phyloP scores from a whole-genome alignment of 2,329 filamentous ascomycete species.

The Pseudogymnoascus sp. region DNA sequence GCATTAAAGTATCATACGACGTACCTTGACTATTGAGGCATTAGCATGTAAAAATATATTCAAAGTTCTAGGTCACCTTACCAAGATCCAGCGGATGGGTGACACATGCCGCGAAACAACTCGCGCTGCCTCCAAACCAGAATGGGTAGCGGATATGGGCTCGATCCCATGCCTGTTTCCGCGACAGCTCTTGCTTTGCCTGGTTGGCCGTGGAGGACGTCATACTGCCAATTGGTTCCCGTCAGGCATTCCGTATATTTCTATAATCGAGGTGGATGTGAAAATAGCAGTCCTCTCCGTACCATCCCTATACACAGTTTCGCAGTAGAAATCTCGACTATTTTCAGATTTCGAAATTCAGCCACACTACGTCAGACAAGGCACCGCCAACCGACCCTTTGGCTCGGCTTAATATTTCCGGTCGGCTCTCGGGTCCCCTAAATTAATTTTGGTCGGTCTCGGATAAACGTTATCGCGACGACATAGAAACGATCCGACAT shows the following conservation, averaged over 20 bases:
- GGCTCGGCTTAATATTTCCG: neutral
- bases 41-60: conserved; percentile 16
- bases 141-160: conserved; percentile 55
- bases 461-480: neutral
- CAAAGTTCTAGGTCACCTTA: conserved; percentile 39
- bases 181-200: conserved; percentile 17
- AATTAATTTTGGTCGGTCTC: neutral
- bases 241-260: conserved; percentile 22
- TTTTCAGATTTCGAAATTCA: conserved; percentile 9
- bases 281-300: neutral
- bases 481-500: neutral
- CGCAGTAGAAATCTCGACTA: neutral
- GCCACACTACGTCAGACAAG: conserved; percentile 7
- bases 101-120: conserved; percentile 80
- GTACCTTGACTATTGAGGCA: conserved; percentile 17
- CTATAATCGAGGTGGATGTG: neutral
- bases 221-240: conserved; percentile 21
- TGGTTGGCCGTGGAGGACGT: conserved; percentile 19
- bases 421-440: conserved; percentile 7
- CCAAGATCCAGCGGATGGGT: conserved; percentile 90
- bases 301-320: neutral
- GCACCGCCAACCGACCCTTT: neutral
- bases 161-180: conserved; percentile 23
- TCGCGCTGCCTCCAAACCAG: conserved; percentile 95
- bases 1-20: neutral